phyloP scores from a whole-genome alignment of 805 yeast species.

The Vanderwaltozyma yarrowii region DNA sequence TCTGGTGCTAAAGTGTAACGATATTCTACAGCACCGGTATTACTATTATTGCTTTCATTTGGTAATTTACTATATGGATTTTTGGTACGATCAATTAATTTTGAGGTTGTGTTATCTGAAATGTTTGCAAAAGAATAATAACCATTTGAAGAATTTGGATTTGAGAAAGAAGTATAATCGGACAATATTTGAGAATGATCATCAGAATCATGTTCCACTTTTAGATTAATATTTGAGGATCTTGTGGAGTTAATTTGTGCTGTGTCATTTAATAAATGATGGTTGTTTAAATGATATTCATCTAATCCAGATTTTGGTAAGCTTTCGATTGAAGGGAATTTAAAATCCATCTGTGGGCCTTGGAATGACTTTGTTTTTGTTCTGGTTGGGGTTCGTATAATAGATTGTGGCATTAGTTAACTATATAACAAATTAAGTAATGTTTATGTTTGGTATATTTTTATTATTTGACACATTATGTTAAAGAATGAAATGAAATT shows the following conservation, averaged over 20 bases:
- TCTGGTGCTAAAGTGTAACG: conserved; percentile 16
- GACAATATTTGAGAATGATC: conserved; percentile 25
- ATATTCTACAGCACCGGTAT: conserved; percentile 8
- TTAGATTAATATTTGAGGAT: not conserved
- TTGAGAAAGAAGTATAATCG: conserved; percentile 15
- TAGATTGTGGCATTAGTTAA: conserved; percentile 5
- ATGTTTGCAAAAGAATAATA: conserved; percentile 30
- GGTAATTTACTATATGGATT: not conserved
- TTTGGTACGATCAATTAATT: not conserved
- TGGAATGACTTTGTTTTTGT: conserved; percentile 31
- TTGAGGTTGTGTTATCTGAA: conserved; percentile 29
- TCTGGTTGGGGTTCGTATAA: conserved; percentile 25
- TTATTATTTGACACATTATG: too few species aligned
- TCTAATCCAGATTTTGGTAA: conserved; percentile 8
- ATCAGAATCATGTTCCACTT: conserved; percentile 9
- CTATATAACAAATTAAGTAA: too few species aligned
- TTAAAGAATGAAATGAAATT: too few species aligned
- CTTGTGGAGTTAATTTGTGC: not conserved
- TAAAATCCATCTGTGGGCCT: conserved; percentile 32
- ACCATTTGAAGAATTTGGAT: conserved; percentile 23
- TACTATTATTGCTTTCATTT: not conserved
- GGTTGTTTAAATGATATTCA: conserved; percentile 21
- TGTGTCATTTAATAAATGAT: conserved; percentile 18
- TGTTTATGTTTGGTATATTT: too few species aligned
- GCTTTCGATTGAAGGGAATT: conserved; percentile 29